These are phyloP conservation scores for Clitoria ternatea DNA, from an alignment of 306 rosid species.

Conservation along the genomic window DNA sequence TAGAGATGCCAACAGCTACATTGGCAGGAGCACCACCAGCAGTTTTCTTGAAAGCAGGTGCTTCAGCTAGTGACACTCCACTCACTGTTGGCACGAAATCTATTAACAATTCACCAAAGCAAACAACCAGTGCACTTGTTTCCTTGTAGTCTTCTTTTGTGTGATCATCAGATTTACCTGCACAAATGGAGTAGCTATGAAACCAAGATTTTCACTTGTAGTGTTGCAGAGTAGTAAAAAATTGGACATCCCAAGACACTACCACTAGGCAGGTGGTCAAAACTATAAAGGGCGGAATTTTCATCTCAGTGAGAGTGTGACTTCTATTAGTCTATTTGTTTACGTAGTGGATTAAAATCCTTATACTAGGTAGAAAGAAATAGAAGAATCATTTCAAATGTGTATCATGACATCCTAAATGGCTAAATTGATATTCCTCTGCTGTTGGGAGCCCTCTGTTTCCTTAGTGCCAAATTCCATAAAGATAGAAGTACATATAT, in stretches of 20 bases:
- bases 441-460: background rate
- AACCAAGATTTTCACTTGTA: conserved; percentile 21
- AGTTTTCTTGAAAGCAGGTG: conserved; percentile 92
- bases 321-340: background rate
- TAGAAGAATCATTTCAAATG: conserved; percentile 1
- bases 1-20: conserved; percentile 87
- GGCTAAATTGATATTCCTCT: background rate
- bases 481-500: background rate
- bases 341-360: background rate
- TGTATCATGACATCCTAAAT: conserved; percentile 8
- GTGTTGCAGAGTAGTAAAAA: background rate
- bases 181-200: conserved; percentile 10
- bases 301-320: background rate
- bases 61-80: conserved; percentile 89
- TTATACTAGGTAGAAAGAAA: background rate
- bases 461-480: background rate
- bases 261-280: background rate
- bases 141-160: conserved; percentile 15
- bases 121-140: conserved; percentile 53
- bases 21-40: conserved; percentile 99
- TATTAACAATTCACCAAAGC: conserved; percentile 78
- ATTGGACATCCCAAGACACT: background rate
- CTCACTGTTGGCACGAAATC: conserved; percentile 84
- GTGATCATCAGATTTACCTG: conserved; percentile 35
- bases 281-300: background rate